A percentile compares a stretch with the other conserved stretches of the same genome.
phyloP scores from a whole-genome alignment of 768 basidiomycete genomes.

The Hygrophoropsis aurantiaca region DNA sequence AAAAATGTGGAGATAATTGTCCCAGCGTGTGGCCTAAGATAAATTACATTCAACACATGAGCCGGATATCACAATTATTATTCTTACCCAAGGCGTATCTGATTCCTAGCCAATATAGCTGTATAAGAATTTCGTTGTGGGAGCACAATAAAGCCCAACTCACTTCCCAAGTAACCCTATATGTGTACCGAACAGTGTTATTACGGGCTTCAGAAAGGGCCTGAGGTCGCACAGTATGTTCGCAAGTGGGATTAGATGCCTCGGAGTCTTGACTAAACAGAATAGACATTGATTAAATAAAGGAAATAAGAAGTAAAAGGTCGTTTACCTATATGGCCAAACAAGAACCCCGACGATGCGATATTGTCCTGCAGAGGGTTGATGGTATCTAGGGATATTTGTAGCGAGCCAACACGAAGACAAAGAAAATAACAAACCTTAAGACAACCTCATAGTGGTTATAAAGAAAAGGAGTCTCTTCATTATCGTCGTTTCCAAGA shows the following conservation, averaged over 20 bases:
- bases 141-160: conserved; percentile 24
- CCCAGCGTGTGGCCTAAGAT: conserved; percentile 89
- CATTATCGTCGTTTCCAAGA: conserved; percentile 73
- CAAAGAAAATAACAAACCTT: conserved; percentile 42
- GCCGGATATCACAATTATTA: neutral
- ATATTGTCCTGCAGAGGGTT: conserved; percentile 62
- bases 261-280: conserved; percentile 1
- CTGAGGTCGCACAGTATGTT: conserved; percentile 45
- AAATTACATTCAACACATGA: conserved; percentile 1
- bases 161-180: conserved; percentile 85
- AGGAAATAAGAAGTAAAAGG: neutral
- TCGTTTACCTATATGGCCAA: conserved; percentile 55
- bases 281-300: neutral
- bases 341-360: conserved; percentile 93
- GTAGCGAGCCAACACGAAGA: neutral
- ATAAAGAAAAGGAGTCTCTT: conserved; percentile 69
- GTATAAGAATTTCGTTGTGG: conserved; percentile 1
- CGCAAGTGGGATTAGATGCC: conserved; percentile 50
- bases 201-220: conserved; percentile 57
- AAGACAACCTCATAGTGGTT: conserved; percentile 92
- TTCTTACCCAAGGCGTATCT: conserved; percentile 78
- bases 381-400: conserved; percentile 66
- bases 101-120: conserved; percentile 59
- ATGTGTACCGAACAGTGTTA: conserved; percentile 80
- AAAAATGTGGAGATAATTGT: conserved; percentile 91